A percentile compares a stretch with the other conserved stretches of the same genome.
phyloP scores from a whole-genome alignment of 1,284 basidiomycete species.

The Naganishia cerealis region DNA sequence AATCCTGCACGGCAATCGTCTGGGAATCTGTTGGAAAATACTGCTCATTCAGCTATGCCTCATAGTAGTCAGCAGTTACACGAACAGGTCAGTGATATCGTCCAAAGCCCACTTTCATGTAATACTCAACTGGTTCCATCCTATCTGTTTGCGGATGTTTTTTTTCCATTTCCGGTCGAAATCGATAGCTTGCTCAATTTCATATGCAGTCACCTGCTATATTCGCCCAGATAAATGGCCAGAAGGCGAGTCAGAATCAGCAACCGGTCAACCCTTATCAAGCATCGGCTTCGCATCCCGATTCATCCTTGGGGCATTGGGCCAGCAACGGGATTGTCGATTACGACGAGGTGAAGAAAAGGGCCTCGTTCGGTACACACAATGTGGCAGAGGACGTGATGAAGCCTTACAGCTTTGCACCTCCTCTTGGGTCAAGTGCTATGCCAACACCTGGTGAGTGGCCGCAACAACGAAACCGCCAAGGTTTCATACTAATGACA shows the following conservation, averaged over 20 bases:
- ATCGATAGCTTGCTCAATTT: conserved; percentile 49
- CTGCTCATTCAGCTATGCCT: background rate
- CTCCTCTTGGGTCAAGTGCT: conserved; percentile 31
- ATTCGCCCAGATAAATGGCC: conserved; percentile 41
- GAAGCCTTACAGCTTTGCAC: conserved; percentile 10
- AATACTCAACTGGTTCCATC: background rate
- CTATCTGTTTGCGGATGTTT: background rate
- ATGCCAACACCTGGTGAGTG: conserved; percentile 46
- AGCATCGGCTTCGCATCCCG: background rate
- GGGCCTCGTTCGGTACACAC: conserved; percentile 14
- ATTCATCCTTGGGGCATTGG: conserved; percentile 3
- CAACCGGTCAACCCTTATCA: background rate
- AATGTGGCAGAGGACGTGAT: conserved; percentile 28
- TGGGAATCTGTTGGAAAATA: background rate
- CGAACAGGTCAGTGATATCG: conserved; percentile 17
- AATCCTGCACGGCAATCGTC: background rate
- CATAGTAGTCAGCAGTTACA: conserved; percentile 13
- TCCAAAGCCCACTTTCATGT: background rate
- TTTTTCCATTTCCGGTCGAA: background rate
- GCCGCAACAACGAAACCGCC: background rate
- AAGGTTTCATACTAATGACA: background rate
- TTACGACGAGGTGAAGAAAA: conserved; percentile 3
- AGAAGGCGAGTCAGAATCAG: conserved; percentile 20
- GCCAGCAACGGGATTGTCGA: background rate
- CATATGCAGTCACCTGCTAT: conserved; percentile 54